These are phyloP conservation scores for Fusarium pininemorale DNA, from an alignment of 2,329 filamentous ascomycete species.

Conservation along the genomic window DNA sequence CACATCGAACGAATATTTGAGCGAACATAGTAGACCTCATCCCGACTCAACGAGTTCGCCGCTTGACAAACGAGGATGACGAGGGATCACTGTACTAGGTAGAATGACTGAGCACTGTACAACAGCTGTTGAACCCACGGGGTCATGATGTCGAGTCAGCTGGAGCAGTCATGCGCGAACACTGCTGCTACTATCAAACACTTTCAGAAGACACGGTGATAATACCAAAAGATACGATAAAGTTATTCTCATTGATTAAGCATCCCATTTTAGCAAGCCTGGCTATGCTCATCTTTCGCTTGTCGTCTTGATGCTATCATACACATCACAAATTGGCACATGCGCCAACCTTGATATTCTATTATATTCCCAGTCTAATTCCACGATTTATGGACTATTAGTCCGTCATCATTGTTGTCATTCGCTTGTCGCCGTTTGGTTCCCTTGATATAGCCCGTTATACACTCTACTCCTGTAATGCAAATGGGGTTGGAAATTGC, in stretches of 20 bases:
- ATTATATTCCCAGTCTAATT: slow-evolving; percentile 4
- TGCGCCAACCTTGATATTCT: background rate
- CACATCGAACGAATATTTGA: slow-evolving; percentile 3
- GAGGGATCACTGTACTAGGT: slow-evolving; percentile 26
- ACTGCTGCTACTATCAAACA: background rate
- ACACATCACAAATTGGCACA: background rate
- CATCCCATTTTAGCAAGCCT: slow-evolving; percentile 8
- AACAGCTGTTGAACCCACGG: slow-evolving; percentile 5
- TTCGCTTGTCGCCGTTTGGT: background rate
- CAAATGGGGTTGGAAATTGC: background rate
- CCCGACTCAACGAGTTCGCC: background rate
- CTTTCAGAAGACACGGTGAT: background rate
- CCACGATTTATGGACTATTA: background rate
- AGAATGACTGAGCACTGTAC: slow-evolving; percentile 8
- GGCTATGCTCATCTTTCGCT: background rate
- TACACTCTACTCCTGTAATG: slow-evolving; percentile 2
- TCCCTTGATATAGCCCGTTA: background rate
- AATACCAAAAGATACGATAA: slow-evolving; percentile 15
- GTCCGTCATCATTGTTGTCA: background rate
- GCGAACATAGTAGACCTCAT: background rate
- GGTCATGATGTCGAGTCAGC: slow-evolving; percentile 8
- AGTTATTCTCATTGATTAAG: slow-evolving; percentile 8
- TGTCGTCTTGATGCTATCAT: background rate
- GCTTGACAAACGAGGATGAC: background rate
- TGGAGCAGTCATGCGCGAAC: background rate